Evolutionary conservation across 2,329 filamentous ascomycete species (phyloP), one percentile per base, ranked within the genome.

Genomic region (Aspergillus carbonarius): DNA sequence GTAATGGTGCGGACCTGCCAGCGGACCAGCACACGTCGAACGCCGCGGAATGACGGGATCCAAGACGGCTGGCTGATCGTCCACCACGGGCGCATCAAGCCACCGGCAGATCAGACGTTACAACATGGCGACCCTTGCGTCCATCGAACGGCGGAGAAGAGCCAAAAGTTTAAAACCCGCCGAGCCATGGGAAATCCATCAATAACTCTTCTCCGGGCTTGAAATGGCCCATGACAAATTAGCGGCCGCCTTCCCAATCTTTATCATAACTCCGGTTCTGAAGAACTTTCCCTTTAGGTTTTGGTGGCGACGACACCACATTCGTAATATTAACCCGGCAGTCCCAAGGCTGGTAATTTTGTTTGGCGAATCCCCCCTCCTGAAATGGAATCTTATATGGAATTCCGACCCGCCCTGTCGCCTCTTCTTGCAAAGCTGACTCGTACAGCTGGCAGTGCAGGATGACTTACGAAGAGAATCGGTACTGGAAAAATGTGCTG

Each of bases 401-500:
- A 52, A 30, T 39, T 37, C 17, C 12, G 18, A 37, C 37, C n/a
- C 37, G 49, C 49, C 34, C 34, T 12, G 49, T 17, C 20, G 49
- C 18, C 35, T 23, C 23, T 39, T 17, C 17, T 25, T 52, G 34
- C 35, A 52, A 39, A n/a, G 35, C 35, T 52, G 49, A 52, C 49
- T 52, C 35, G 35, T 23, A 52, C 34, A 40, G 39, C 34, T 15
- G 32, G 32, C 48, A n/a, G 49, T 52, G 55, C 48, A 30, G 48
- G n/a, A 55, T 44, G 27, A 59, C 55, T 50, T 25, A 27, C 27
- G 23, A 55, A 32, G 51, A 61, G 35, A 57, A 61, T 25, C 54
- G 40, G 23, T 59, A 61, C 48, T 61, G 59, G 59, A 61, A 59
- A 23, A 57, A 61, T 40, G 57, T 55, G 5, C 48, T 62, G 47